Evolutionary conservation across 148 eudicot genomes (phyloP), one percentile per base, ranked within the genome.

Genomic region (Vaccinium myrtillus): DNA sequence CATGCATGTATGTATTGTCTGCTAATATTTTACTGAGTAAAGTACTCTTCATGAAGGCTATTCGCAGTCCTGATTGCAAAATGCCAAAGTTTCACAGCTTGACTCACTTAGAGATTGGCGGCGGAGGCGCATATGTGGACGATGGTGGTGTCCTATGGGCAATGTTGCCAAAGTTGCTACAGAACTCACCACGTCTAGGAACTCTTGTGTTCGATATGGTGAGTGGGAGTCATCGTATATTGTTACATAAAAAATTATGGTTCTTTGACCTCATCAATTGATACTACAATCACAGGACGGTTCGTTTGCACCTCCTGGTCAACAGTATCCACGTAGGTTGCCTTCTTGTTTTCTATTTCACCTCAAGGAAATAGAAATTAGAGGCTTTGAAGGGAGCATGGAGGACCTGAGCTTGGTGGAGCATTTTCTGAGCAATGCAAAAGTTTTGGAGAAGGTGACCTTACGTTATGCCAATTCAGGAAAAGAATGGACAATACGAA

Each of bases 271-370:
- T 25, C 27, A 11, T 15, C 10, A 5, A 71, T n/a, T 25, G 4
- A 30, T 71, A 9, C 18, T 71, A 18, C 4, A 25, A 14, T 71
- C 75, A 71, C 32, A 30, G 32, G 32, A 1, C 32, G 32, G 32
- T 30, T 30, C 1, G 58, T 1, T 2, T 54, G 18, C 15, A 54
- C 58, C 0, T 0, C 0, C 16, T 21, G 36, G 83, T 30, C 32
- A 30, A 30, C 32, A 30, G 83, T 50, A 21, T 32, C 39, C 36
- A 51, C 46, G 16, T 79, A 15, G 50, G 50, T 19, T 80, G 55
- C 83, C 83, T 14, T 71, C 79, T 55, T 80, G 86, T 73, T 46
- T 80, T 13, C 32, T 13, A 36, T 79, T 39, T 73, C 86, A 63
- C 63, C 53, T 84, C 54, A 79, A 79, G 77, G 80, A 25, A 30